Evolutionary conservation across 139 green algal species (phyloP).

Genomic region (Microglena sp.): DNA sequence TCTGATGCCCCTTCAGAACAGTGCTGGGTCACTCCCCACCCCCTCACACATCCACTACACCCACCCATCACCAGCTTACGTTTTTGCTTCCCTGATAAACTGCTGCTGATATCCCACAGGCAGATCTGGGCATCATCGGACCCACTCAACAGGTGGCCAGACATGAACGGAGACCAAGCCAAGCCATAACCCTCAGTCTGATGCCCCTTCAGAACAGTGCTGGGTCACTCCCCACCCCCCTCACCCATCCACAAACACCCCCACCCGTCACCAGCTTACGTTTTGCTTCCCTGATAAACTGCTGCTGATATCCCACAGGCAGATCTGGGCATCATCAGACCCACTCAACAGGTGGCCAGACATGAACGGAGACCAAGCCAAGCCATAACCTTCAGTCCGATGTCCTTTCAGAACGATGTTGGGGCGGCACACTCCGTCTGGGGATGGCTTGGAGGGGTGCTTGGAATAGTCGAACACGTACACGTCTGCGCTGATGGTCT

Average conservation of each 20-base stretch:
- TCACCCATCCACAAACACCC: too few relatives aligned
- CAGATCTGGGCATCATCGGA: slow-evolving; percentile 98
- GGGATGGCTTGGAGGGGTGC: slow-evolving; percentile 81
- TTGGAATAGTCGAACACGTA: slow-evolving; percentile 98
- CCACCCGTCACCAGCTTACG: too few relatives aligned
- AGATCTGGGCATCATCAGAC: slow-evolving; percentile 96
- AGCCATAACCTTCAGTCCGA: slow-evolving; percentile 91
- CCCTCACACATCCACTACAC: too few relatives aligned
- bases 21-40: too few relatives aligned
- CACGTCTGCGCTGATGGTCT: slow-evolving; percentile 76
- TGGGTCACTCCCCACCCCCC: too few relatives aligned
- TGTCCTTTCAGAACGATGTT: slow-evolving; percentile 79
- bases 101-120: slow-evolving; percentile 93
- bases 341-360: slow-evolving; percentile 80
- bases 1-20: slow-evolving; percentile 68
- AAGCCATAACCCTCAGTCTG: slow-evolving; percentile 95
- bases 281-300: too few relatives aligned
- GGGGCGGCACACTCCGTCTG: slow-evolving; percentile 70
- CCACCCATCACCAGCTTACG: too few relatives aligned
- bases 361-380: slow-evolving; percentile 85
- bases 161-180: slow-evolving; percentile 78
- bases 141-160: slow-evolving; percentile 80
- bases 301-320: slow-evolving; percentile 97
- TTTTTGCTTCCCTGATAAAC: too few relatives aligned
- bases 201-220: slow-evolving; percentile 55